Conservation (phyloP, 768 basidiomycete species). For the Agrocybe chaxingu region DNA sequence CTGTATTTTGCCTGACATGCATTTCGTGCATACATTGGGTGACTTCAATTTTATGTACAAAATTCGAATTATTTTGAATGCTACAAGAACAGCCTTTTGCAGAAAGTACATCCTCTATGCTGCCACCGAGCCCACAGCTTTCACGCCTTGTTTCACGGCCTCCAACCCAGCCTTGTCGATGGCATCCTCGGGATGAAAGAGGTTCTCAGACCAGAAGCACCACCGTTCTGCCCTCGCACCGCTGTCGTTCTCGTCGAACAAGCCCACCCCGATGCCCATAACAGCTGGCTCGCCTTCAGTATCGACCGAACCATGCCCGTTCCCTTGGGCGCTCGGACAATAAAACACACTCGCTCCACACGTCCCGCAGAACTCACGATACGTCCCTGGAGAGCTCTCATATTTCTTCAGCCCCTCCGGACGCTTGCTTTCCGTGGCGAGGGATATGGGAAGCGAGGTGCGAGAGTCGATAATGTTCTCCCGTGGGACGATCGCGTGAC, state of each 20-base stretch:
- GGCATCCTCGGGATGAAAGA: conserved; percentile 14
- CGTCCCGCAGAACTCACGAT: conserved; percentile 26
- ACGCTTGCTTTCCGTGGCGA: conserved; percentile 2
- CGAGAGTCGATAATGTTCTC: conserved; percentile 12
- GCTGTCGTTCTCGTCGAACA: conserved; percentile 13
- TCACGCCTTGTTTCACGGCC: conserved; percentile 11
- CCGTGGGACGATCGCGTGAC: conserved; percentile 16
- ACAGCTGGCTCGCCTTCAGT: conserved; percentile 7
- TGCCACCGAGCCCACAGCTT: background rate
- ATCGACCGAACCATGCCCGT: background rate
- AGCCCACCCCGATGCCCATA: conserved; percentile 7
- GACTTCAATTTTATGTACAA: too few relatives aligned
- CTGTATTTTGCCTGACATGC: too few relatives aligned
- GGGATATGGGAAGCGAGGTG: conserved; percentile 2
- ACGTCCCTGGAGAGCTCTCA: conserved; percentile 16
- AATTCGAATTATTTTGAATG: too few relatives aligned
- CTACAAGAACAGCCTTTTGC: too few relatives aligned
- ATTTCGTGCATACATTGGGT: too few relatives aligned
- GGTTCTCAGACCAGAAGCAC: conserved; percentile 14
- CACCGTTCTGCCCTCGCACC: conserved; percentile 16
- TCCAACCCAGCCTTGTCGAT: conserved; percentile 13
- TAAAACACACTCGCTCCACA: conserved; percentile 30
- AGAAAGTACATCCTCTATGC: too few relatives aligned
- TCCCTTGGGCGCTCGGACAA: conserved; percentile 14
- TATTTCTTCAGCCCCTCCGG: conserved; percentile 22